Conservation (phyloP, 495 filamentous ascomycete species). For the Tuber melanosporum region DNA sequence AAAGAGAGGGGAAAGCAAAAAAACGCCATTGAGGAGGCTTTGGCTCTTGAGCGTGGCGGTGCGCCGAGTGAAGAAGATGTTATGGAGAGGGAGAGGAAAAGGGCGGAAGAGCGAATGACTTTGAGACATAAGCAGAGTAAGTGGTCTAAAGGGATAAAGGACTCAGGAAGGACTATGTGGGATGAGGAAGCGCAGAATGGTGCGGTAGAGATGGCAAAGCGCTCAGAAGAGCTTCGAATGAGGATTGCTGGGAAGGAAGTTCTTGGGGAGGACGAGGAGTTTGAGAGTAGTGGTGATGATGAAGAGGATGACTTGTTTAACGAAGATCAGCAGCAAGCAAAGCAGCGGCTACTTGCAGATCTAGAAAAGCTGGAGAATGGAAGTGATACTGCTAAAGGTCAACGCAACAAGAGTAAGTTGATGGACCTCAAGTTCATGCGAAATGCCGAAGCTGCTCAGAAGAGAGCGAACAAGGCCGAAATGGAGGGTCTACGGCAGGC, state of each 20-base stretch:
- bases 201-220: constrained; percentile 71
- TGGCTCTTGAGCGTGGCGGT: constrained; percentile 61
- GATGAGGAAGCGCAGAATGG: constrained; percentile 73
- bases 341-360: constrained; percentile 54
- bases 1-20: constrained; percentile 71
- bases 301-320: constrained; percentile 55
- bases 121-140: constrained; percentile 83
- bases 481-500: constrained; percentile 69
- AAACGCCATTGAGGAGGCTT: constrained; percentile 61
- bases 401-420: constrained; percentile 47
- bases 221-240: constrained; percentile 76
- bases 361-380: constrained; percentile 51
- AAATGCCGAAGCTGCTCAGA: constrained; percentile 69
- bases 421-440: constrained; percentile 86
- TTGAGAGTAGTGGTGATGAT: constrained; percentile 49
- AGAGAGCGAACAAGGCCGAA: constrained; percentile 71
- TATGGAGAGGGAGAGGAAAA: constrained; percentile 67
- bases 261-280: constrained; percentile 50
- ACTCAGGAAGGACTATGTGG: constrained; percentile 70
- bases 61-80: constrained; percentile 63
- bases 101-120: constrained; percentile 85
- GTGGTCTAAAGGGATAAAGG: constrained; percentile 85
- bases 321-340: constrained; percentile 49
- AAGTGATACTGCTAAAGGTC: constrained; percentile 42
- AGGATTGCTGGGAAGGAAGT: constrained; percentile 73